Percentiles rank a stretch among this genome's conserved stretches.
phyloP scores from a whole-genome alignment of 192 early-diverging fungal species.

The Coemansia sp. region DNA sequence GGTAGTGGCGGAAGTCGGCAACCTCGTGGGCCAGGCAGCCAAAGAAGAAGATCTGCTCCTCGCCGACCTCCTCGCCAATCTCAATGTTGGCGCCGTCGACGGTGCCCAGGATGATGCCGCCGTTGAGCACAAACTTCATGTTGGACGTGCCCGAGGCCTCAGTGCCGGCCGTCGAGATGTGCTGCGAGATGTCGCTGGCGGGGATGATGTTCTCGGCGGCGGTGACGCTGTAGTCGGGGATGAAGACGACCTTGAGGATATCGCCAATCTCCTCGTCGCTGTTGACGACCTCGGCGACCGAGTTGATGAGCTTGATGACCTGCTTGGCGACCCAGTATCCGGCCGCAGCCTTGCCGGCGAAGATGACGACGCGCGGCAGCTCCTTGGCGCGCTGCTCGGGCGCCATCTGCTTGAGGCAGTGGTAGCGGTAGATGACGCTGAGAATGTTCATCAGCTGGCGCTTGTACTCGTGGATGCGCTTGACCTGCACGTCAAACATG shows the following conservation, averaged over 20 bases:
- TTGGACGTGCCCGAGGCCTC: conserved; percentile 99
- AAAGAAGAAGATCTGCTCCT: conserved; percentile 98
- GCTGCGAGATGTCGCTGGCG: conserved; percentile 98
- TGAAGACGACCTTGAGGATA: conserved; percentile 92
- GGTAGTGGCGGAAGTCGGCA: conserved; percentile 89
- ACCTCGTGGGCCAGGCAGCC: conserved; percentile 89
- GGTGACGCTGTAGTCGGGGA: conserved; percentile 99
- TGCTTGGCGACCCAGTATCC: conserved; percentile 99
- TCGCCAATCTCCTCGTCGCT: conserved; percentile 76
- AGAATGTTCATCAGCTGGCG: conserved; percentile 99
- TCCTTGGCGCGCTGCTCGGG: conserved; percentile 61
- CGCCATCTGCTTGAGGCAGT: conserved; percentile 76
- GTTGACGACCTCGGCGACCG: conserved; percentile 86
- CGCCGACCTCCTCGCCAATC: conserved; percentile 94
- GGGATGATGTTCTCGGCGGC: conserved; percentile 95
- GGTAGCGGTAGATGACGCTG: conserved; percentile 92
- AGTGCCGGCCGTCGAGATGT: conserved; percentile 98
- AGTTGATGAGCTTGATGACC: conserved; percentile 99
- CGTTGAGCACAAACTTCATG: conserved; percentile 99
- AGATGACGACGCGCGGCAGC: conserved; percentile 79
- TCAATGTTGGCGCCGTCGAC: conserved; percentile 99
- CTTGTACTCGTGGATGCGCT: conserved; percentile 99
- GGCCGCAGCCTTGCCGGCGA: conserved; percentile 96
- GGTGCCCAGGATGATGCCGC: conserved; percentile 96
- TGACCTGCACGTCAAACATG: conserved; percentile 96